Conservation (phyloP, 2,329 filamentous ascomycete genomes). For the Penicillium janthinellum region DNA sequence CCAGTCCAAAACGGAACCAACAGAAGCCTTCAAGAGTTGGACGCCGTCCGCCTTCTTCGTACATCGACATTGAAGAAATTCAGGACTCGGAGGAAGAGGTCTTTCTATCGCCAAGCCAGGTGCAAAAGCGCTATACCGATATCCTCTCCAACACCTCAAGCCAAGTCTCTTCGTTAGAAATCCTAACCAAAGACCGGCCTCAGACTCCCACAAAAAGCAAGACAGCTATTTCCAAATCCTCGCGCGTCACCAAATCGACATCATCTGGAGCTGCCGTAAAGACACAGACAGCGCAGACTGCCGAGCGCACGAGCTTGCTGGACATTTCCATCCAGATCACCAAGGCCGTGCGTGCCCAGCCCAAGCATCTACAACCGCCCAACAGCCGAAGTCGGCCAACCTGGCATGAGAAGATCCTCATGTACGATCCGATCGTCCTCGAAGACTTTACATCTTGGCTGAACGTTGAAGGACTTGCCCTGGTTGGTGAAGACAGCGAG, state of each 20-base stretch:
- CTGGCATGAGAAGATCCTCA: slow-evolving; percentile 90
- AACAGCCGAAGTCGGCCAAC: slow-evolving; percentile 53
- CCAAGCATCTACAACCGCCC: slow-evolving; percentile 27
- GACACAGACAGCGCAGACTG: not conserved
- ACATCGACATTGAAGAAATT: slow-evolving; percentile 39
- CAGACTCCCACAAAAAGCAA: slow-evolving; percentile 18
- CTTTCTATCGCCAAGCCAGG: slow-evolving; percentile 32
- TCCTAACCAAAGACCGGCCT: slow-evolving; percentile 12
- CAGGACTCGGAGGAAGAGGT: slow-evolving; percentile 42
- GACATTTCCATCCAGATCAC: slow-evolving; percentile 53
- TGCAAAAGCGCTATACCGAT: slow-evolving; percentile 23
- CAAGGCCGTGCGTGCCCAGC: slow-evolving; percentile 48
- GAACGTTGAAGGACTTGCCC: slow-evolving; percentile 68
- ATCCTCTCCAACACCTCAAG: slow-evolving; percentile 8
- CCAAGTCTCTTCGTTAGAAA: slow-evolving; percentile 13
- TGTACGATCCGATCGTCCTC: slow-evolving; percentile 87
- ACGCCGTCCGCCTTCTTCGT: slow-evolving; percentile 16
- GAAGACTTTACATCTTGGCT: slow-evolving; percentile 85
- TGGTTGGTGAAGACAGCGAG: slow-evolving; percentile 66
- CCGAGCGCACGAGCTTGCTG: slow-evolving; percentile 28
- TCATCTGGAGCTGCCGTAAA: not conserved
- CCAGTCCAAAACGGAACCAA: slow-evolving; percentile 2
- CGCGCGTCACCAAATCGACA: slow-evolving; percentile 3
- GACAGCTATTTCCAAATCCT: slow-evolving; percentile 14
- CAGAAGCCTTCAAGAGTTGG: not conserved